Evolutionary conservation across 768 basidiomycete species (phyloP).

Genomic region (Boletus tylopilopsis): DNA sequence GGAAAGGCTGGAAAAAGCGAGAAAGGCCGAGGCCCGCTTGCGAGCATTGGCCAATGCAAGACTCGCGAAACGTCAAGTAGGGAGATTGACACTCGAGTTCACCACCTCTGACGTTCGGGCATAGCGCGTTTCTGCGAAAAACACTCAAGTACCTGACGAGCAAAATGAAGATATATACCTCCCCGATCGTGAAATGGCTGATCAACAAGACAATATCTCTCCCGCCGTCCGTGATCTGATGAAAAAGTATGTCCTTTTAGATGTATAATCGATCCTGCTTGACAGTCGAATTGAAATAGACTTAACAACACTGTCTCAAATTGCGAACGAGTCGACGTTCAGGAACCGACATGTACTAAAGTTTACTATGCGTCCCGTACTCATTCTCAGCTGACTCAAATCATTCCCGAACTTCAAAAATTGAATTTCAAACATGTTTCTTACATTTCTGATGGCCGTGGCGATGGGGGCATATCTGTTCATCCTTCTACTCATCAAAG

Average conservation of each 20-base stretch:
- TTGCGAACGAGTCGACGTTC: conserved; percentile 14
- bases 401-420: conserved; percentile 78
- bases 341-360: conserved; percentile 67
- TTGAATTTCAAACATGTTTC: conserved; percentile 49
- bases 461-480: background rate
- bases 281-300: conserved; percentile 13
- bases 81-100: conserved; percentile 12
- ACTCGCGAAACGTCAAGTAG: conserved; percentile 59
- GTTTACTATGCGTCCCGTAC: conserved; percentile 95
- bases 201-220: conserved; percentile 57
- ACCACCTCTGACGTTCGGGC: conserved; percentile 2
- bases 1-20: conserved; percentile 52
- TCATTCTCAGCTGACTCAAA: conserved; percentile 91
- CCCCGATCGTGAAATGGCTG: conserved; percentile 47
- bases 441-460: conserved; percentile 1
- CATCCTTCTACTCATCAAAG: conserved; percentile 2
- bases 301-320: conserved; percentile 8
- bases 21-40: conserved; percentile 58
- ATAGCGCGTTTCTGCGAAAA: conserved; percentile 22
- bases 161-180: conserved; percentile 69
- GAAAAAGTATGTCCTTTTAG: conserved; percentile 54
- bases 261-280: background rate
- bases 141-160: conserved; percentile 23
- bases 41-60: conserved; percentile 51
- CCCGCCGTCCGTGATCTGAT: conserved; percentile 77